These are phyloP conservation scores for Phytophthora fragariaefolia DNA, from an alignment of 352 stramenopile species.

Conservation along the genomic window DNA sequence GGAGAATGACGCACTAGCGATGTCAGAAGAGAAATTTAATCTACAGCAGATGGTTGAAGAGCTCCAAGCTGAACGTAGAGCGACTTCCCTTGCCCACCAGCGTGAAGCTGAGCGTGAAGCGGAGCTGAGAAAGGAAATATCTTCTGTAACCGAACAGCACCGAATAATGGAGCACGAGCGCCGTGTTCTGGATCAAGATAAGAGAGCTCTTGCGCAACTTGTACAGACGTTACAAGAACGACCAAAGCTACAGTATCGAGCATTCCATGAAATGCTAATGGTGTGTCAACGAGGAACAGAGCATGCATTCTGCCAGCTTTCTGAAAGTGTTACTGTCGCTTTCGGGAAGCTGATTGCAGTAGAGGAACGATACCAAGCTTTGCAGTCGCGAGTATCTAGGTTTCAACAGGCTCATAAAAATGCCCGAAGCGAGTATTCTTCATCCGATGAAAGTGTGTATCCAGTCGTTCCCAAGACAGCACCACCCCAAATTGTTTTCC, in stretches of 20 bases:
- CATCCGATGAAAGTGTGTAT: slow-evolving; percentile 3
- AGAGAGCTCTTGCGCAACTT: slow-evolving; percentile 34
- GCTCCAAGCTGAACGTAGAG: slow-evolving; percentile 23
- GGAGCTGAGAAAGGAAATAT: slow-evolving; percentile 22
- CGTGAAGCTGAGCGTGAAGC: slow-evolving; percentile 5
- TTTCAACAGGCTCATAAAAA: not conserved
- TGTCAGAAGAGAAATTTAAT: slow-evolving; percentile 44
- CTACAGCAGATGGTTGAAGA: slow-evolving; percentile 35
- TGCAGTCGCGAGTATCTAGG: slow-evolving; percentile 17
- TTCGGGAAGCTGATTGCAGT: slow-evolving; percentile 28
- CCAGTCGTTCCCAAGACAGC: slow-evolving; percentile 7
- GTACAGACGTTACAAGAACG: slow-evolving; percentile 56
- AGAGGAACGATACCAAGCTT: slow-evolving; percentile 21
- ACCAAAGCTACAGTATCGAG: slow-evolving; percentile 44
- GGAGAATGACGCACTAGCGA: slow-evolving; percentile 33
- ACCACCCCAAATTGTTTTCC: slow-evolving; percentile 31
- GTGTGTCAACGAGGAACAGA: slow-evolving; percentile 43
- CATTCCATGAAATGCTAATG: slow-evolving; percentile 51
- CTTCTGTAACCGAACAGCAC: slow-evolving; percentile 29
- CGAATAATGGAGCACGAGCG: slow-evolving; percentile 26
- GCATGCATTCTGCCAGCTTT: slow-evolving; percentile 34
- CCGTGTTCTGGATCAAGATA: slow-evolving; percentile 28
- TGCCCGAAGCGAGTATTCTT: slow-evolving; percentile 7
- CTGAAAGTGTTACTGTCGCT: slow-evolving; percentile 22
- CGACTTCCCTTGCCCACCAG: slow-evolving; percentile 7